Evolutionary conservation across 345 rosid species (phyloP).

Genomic region (Gossypioides kirkii): DNA sequence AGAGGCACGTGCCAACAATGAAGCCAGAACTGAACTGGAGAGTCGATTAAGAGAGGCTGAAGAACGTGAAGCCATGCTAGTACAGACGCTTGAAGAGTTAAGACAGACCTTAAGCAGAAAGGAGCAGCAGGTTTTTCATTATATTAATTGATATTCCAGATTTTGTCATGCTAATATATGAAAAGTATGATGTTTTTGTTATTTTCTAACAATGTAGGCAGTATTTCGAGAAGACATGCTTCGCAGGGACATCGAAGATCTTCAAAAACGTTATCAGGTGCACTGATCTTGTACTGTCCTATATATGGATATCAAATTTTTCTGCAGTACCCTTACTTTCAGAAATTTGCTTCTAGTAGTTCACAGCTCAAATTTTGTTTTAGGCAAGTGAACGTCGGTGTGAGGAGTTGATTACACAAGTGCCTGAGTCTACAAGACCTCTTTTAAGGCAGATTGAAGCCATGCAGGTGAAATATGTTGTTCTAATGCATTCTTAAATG

Average conservation of each 20-base stretch:
- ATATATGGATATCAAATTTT: not conserved
- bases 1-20: conserved; percentile 83
- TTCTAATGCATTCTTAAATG: conserved; percentile 8
- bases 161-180: conserved; percentile 1
- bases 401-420: conserved; percentile 95
- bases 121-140: conserved; percentile 81
- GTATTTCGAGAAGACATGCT: conserved; percentile 78
- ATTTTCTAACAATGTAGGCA: conserved; percentile 41
- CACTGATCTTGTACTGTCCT: conserved; percentile 12
- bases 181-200: conserved; percentile 3
- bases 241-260: conserved; percentile 77
- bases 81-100: conserved; percentile 87
- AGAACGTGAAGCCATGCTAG: conserved; percentile 94
- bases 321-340: not conserved
- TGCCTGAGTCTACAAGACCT: conserved; percentile 99
- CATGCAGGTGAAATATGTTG: conserved; percentile 61
- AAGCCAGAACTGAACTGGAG: conserved; percentile 88
- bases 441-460: conserved; percentile 97
- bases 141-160: conserved; percentile 13
- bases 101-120: conserved; percentile 87
- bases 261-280: conserved; percentile 93
- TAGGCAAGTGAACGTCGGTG: conserved; percentile 98
- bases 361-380: conserved; percentile 15
- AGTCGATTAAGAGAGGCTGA: conserved; percentile 81
- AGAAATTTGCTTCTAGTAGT: conserved; percentile 7